Conservation (phyloP, 352 stramenopile genomes). For the Globisporangium heterothallicum region DNA sequence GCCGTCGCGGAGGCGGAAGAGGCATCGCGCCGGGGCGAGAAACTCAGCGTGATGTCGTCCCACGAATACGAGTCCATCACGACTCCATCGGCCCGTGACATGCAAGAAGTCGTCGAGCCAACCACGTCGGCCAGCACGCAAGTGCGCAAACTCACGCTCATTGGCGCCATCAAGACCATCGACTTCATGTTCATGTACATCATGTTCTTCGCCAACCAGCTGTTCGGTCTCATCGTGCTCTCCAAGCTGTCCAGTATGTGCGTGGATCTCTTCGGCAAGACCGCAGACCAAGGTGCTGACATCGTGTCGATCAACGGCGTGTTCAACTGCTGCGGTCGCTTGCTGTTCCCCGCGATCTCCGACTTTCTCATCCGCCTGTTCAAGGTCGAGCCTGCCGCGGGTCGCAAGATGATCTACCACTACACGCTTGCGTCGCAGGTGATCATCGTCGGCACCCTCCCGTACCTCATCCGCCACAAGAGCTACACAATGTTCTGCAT, state of each 20-base stretch:
- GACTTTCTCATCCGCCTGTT: slow-evolving; percentile 32
- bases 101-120: slow-evolving; percentile 23
- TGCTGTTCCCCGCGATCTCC: slow-evolving; percentile 44
- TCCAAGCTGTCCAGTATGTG: slow-evolving; percentile 56
- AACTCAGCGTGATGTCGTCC: slow-evolving; percentile 34
- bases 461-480: slow-evolving; percentile 44
- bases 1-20: slow-evolving; percentile 30
- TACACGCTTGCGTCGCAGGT: slow-evolving; percentile 52
- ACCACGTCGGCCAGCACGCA: slow-evolving; percentile 29
- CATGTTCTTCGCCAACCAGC: slow-evolving; percentile 61
- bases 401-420: slow-evolving; percentile 56
- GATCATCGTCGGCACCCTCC: slow-evolving; percentile 61
- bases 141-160: slow-evolving; percentile 46
- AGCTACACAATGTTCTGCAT: slow-evolving; percentile 53
- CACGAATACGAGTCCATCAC: slow-evolving; percentile 42
- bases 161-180: slow-evolving; percentile 42
- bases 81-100: slow-evolving; percentile 26
- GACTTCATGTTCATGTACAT: slow-evolving; percentile 66
- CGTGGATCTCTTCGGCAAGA: slow-evolving; percentile 45
- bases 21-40: slow-evolving; percentile 25
- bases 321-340: slow-evolving; percentile 49
- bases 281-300: slow-evolving; percentile 24
- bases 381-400: slow-evolving; percentile 46
- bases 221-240: slow-evolving; percentile 60
- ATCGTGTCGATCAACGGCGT: slow-evolving; percentile 57